These are phyloP conservation scores for barrel medic (Medicago truncatula) DNA, from an alignment of 306 rosid genomes.

Conservation along the genomic window MtrunA17r5.0-ANR NC_053043.1:22952001-22952500, in stretches of 20 bases:
- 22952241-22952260: not conserved
- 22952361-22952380: not conserved
- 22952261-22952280: not conserved
- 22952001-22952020: not conserved
- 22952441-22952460: not conserved
- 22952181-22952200: not conserved
- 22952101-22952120: not conserved
- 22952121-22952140: not conserved
- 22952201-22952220: not conserved
- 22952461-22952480: not conserved
- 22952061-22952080: not conserved
- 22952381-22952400: not conserved
- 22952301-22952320: not conserved
- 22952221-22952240: not conserved
- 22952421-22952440: not conserved
- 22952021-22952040: not conserved
- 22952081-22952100: not conserved
- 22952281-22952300: not conserved
- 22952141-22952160: not conserved
- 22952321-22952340: not conserved
- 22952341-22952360: not conserved
- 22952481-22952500: not conserved
- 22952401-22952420: not conserved
- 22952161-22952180: not conserved
- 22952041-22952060: not conserved